phyloP scores from a whole-genome alignment of 441 rosid species.

The Syzygium malaccense region DNA sequence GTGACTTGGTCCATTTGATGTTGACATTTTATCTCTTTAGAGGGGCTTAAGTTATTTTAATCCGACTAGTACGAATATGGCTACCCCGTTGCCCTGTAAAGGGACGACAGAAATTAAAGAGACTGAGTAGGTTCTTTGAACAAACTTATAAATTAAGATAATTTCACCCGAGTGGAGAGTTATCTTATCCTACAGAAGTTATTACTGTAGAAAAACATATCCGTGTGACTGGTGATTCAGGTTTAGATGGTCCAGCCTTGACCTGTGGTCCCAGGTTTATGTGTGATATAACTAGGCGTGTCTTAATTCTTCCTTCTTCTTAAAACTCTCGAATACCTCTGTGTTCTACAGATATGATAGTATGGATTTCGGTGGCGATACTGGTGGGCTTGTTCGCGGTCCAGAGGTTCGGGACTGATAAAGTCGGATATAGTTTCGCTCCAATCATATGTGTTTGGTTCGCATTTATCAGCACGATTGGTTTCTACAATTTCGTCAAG shows the following conservation, averaged over 20 bases:
- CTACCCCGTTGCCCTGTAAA: neutral
- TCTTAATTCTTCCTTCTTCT: neutral
- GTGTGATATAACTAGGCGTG: neutral
- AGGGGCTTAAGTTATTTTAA: neutral
- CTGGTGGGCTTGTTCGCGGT: slow-evolving; percentile 29
- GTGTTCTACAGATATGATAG: slow-evolving; percentile 23
- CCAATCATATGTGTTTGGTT: slow-evolving; percentile 53
- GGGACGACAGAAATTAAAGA: neutral
- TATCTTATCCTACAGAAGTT: neutral
- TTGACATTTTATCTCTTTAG: neutral
- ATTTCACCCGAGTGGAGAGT: neutral
- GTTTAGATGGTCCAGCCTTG: neutral
- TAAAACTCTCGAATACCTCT: neutral
- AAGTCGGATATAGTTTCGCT: slow-evolving; percentile 49
- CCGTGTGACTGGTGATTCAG: neutral
- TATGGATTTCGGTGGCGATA: slow-evolving; percentile 38
- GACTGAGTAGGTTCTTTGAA: neutral
- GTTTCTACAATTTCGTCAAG: slow-evolving; percentile 33
- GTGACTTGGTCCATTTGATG: neutral
- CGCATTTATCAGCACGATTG: slow-evolving; percentile 22
- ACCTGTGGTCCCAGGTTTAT: neutral
- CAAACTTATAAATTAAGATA: neutral
- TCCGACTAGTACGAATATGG: neutral
- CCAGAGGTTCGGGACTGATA: slow-evolving; percentile 52
- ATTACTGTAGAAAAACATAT: neutral